Conservation (phyloP, 768 basidiomycete species). For the Lactarius quietus region DNA sequence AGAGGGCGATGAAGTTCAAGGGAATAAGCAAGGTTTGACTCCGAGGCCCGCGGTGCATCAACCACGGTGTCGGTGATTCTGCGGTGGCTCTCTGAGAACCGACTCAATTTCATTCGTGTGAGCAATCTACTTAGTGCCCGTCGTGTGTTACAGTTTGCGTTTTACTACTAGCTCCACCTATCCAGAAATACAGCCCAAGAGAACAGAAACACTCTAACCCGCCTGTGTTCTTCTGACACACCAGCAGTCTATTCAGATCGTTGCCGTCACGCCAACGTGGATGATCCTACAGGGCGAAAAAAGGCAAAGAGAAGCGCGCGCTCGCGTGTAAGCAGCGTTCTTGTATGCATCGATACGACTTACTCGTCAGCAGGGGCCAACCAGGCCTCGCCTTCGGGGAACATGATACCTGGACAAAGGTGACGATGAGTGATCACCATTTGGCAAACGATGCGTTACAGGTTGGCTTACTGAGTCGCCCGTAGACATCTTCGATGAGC, state of each 20-base stretch:
- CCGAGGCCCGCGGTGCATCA: no score
- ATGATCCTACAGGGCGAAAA: slow-evolving; percentile 14
- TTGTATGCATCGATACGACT: not conserved
- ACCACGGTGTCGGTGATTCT: not conserved
- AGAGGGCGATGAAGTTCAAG: no score
- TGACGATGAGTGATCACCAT: not conserved
- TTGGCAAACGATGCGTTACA: not conserved
- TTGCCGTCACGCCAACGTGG: slow-evolving; percentile 20
- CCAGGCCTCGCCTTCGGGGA: slow-evolving; percentile 62
- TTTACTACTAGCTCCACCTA: no score
- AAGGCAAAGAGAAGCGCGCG: not conserved
- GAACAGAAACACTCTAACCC: not conserved
- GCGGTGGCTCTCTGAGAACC: not conserved
- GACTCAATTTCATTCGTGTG: not conserved
- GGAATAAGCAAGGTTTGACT: no score
- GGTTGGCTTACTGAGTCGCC: slow-evolving; percentile 46
- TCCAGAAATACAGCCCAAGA: no score
- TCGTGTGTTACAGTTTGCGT: not conserved
- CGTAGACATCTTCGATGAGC: slow-evolving; percentile 62
- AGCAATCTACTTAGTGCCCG: not conserved
- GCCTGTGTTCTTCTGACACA: not conserved
- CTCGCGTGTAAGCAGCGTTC: not conserved
- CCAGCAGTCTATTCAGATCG: not conserved
- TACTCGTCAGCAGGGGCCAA: slow-evolving; percentile 54
- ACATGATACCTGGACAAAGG: slow-evolving; percentile 46